These are phyloP conservation scores for Zygosaccharomyces sapae DNA, from an alignment of 1,139 yeast species.

Conservation along the genomic window DNA sequence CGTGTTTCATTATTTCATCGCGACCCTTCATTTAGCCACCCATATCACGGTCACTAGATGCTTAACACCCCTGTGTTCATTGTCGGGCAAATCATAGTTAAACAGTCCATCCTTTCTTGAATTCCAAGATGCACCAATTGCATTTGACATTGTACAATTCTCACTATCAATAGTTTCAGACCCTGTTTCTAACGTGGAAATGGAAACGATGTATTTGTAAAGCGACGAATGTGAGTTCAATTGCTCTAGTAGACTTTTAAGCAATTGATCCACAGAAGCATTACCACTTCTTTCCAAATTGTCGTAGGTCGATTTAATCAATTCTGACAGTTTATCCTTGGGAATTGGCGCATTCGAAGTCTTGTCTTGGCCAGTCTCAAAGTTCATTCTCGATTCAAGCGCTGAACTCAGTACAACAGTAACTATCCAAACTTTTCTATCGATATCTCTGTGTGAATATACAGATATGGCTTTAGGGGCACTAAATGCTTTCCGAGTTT, in stretches of 20 bases:
- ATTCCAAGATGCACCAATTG: conserved; percentile 42
- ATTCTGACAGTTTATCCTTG: conserved; percentile 14
- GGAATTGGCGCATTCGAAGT: conserved; percentile 19
- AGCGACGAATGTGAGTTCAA: conserved; percentile 37
- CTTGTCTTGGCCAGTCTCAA: conserved; percentile 15
- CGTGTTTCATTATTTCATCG: neutral
- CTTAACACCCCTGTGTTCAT: conserved; percentile 7
- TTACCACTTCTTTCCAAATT: neutral
- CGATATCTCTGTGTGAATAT: too few species aligned
- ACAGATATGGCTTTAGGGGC: too few species aligned
- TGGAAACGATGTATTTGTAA: conserved; percentile 38
- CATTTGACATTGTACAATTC: conserved; percentile 27
- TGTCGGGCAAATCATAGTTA: conserved; percentile 23
- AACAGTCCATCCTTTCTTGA: conserved; percentile 39
- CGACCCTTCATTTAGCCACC: conserved; percentile 22
- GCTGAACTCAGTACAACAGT: neutral
- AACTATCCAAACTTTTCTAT: too few species aligned
- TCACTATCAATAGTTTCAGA: conserved; percentile 5
- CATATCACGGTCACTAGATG: conserved; percentile 30
- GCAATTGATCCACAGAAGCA: conserved; percentile 10
- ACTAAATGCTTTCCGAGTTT: too few species aligned
- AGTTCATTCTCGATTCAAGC: conserved; percentile 9
- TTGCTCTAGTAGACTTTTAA: conserved; percentile 22
- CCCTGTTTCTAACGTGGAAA: conserved; percentile 21
- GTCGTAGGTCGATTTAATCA: conserved; percentile 13